Percentiles rank a stretch among this genome's conserved stretches.
These are phyloP conservation scores for Leccinum proliferum DNA, from an alignment of 1,284 basidiomycete genomes.

Conservation along the genomic window DNA sequence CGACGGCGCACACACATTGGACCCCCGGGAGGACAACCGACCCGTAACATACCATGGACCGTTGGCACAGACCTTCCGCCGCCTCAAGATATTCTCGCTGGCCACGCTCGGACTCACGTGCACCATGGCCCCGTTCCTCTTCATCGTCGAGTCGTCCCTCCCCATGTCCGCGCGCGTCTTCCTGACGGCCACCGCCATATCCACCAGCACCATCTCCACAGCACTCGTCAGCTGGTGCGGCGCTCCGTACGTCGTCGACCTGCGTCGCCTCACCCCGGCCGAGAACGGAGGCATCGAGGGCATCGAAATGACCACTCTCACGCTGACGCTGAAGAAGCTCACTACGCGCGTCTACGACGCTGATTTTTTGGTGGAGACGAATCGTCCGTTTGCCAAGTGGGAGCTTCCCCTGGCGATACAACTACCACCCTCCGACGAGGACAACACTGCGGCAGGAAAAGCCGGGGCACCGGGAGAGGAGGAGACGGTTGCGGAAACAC, in stretches of 20 bases:
- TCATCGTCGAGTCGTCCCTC: constrained; percentile 73
- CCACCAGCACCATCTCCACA: constrained; percentile 68
- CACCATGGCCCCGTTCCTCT: constrained; percentile 72
- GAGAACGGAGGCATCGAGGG: constrained; percentile 41
- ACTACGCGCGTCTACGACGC: constrained; percentile 71
- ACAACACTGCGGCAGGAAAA: constrained; percentile 28
- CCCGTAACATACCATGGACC: constrained; percentile 55
- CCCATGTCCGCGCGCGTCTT: constrained; percentile 66
- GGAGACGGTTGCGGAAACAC: constrained; percentile 75
- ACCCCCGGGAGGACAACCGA: constrained; percentile 8
- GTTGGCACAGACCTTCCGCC: constrained; percentile 63
- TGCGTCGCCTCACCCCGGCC: constrained; percentile 37
- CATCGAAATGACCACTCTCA: constrained; percentile 70
- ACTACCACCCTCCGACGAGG: constrained; percentile 36
- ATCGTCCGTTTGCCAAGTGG: constrained; percentile 77
- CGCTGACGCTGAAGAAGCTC: constrained; percentile 53
- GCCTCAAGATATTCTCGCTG: constrained; percentile 80
- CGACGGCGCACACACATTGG: constrained; percentile 4
- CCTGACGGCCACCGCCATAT: constrained; percentile 65
- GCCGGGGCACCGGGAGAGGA: constrained; percentile 45
- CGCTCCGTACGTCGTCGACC: constrained; percentile 46
- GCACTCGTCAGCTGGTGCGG: constrained; percentile 71
- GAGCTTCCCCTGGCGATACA: constrained; percentile 58
- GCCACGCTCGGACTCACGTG: constrained; percentile 71
- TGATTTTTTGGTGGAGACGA: constrained; percentile 63